Evolutionary conservation across 2,329 filamentous ascomycete genomes (phyloP).

Genomic region (Colletotrichum sp.): DNA sequence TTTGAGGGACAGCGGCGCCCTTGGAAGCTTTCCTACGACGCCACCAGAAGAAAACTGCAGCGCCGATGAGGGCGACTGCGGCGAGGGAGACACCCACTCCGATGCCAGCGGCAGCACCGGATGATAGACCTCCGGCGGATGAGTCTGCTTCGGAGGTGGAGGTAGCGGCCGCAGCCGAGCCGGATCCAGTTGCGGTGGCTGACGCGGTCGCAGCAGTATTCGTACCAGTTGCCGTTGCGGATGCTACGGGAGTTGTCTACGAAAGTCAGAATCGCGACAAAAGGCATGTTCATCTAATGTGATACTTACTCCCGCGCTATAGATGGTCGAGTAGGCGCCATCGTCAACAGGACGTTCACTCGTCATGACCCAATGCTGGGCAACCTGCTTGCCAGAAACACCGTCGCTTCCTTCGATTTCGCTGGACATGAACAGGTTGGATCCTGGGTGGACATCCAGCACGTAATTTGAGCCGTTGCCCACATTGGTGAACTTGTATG

Average conservation of each 20-base stretch:
- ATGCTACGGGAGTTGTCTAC: background rate
- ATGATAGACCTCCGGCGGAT: constrained; percentile 25
- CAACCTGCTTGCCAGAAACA: constrained; percentile 26
- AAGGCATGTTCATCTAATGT: rapidly evolving
- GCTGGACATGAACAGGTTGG: constrained; percentile 34
- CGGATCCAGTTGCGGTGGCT: background rate
- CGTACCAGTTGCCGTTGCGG: background rate
- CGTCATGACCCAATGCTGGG: constrained; percentile 39
- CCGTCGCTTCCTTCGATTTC: constrained; percentile 23
- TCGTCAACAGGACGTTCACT: constrained; percentile 34
- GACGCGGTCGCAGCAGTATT: constrained; percentile 2
- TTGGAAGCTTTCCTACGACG: constrained; percentile 23
- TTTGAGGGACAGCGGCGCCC: background rate
- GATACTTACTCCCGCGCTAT: constrained; percentile 27
- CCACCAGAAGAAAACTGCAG: constrained; percentile 31
- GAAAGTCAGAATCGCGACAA: background rate
- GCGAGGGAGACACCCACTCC: constrained; percentile 32
- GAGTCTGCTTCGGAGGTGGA: background rate
- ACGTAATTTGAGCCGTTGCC: constrained; percentile 35
- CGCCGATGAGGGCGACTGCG: constrained; percentile 26
- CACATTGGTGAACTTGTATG: constrained; percentile 34
- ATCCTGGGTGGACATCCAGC: constrained; percentile 36
- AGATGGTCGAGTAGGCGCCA: constrained; percentile 36
- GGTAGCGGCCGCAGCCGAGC: background rate
- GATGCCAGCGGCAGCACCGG: constrained; percentile 34